Conservation (phyloP, 495 filamentous ascomycete genomes). For the Penicillium paxilli region DNA sequence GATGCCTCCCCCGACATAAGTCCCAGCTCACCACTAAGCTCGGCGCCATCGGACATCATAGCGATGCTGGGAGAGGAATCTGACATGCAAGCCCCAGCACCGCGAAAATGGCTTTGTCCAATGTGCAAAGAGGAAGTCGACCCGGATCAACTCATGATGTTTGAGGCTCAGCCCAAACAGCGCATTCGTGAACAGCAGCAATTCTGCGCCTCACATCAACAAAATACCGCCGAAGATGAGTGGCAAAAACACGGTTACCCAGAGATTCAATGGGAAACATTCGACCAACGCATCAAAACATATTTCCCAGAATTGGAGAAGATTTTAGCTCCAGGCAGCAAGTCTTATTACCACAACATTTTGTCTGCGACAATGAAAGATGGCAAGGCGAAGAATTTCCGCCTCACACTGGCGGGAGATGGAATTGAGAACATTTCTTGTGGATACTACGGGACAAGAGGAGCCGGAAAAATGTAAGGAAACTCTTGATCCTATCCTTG, state of each 20-base stretch:
- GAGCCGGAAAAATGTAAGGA: slow-evolving; percentile 65
- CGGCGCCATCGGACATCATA: slow-evolving; percentile 4
- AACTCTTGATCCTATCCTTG: not conserved
- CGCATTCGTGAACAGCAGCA: slow-evolving; percentile 59
- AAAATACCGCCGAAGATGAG: slow-evolving; percentile 52
- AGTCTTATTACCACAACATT: slow-evolving; percentile 62
- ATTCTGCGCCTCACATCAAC: slow-evolving; percentile 76
- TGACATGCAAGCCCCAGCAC: not conserved
- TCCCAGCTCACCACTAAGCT: slow-evolving; percentile 13
- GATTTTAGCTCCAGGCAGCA: slow-evolving; percentile 55
- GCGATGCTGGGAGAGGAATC: slow-evolving; percentile 1
- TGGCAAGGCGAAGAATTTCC: slow-evolving; percentile 61
- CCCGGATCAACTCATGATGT: slow-evolving; percentile 44
- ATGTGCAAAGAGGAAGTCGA: slow-evolving; percentile 67
- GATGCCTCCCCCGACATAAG: slow-evolving; percentile 1
- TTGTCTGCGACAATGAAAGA: slow-evolving; percentile 58
- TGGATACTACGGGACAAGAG: slow-evolving; percentile 88
- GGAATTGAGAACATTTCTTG: slow-evolving; percentile 50
- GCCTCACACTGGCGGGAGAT: slow-evolving; percentile 45
- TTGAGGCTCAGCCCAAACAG: slow-evolving; percentile 48
- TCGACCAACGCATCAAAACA: slow-evolving; percentile 63
- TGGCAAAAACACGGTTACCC: slow-evolving; percentile 74
- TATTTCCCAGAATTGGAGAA: slow-evolving; percentile 55
- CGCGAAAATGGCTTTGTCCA: slow-evolving; percentile 52
- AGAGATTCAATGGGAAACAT: slow-evolving; percentile 68